Percentiles rank a stretch among this genome's conserved stretches.
These are phyloP conservation scores for Penicillium carneum DNA, from an alignment of 2,329 filamentous ascomycete species.

Conservation along the genomic window DNA sequence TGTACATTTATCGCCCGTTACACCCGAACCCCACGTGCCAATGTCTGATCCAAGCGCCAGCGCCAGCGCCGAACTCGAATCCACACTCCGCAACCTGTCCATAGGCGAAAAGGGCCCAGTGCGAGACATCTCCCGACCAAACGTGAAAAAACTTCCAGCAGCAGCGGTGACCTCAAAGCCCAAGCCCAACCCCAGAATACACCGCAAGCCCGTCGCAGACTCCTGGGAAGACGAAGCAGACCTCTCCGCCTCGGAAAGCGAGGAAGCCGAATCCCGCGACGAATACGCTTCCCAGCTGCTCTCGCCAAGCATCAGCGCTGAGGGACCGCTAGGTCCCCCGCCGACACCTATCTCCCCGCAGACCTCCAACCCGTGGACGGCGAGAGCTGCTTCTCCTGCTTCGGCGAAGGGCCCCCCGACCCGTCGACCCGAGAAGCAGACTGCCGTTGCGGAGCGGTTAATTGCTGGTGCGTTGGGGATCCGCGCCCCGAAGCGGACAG, in stretches of 20 bases:
- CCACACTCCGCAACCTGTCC: slow-evolving; percentile 42
- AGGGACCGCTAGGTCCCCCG: slow-evolving; percentile 62
- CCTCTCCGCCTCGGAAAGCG: slow-evolving; percentile 55
- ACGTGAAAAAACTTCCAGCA: slow-evolving; percentile 15
- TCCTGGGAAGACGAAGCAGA: slow-evolving; percentile 79
- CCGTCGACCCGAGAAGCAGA: slow-evolving; percentile 83
- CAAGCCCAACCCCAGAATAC: slow-evolving; percentile 29
- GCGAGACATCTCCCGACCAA: slow-evolving; percentile 39
- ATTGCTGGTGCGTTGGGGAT: slow-evolving; percentile 89
- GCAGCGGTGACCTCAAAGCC: neutral
- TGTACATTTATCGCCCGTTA: neutral
- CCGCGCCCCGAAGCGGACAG: slow-evolving; percentile 78
- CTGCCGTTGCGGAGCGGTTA: slow-evolving; percentile 85
- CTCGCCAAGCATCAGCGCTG: slow-evolving; percentile 40
- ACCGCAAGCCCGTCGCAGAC: slow-evolving; percentile 61
- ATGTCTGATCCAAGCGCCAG: slow-evolving; percentile 35
- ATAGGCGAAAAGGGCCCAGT: slow-evolving; percentile 42
- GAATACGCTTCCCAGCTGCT: slow-evolving; percentile 38
- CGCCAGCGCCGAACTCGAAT: slow-evolving; percentile 38
- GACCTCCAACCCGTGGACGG: slow-evolving; percentile 34
- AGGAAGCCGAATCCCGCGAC: slow-evolving; percentile 33
- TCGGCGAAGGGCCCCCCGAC: slow-evolving; percentile 28
- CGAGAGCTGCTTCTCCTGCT: slow-evolving; percentile 24
- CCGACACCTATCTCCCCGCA: slow-evolving; percentile 70
- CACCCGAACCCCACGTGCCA: slow-evolving; percentile 4